Conservation (phyloP, 192 early-diverging fungal genomes). For the Rhizoclosmatium sp. region DNA sequence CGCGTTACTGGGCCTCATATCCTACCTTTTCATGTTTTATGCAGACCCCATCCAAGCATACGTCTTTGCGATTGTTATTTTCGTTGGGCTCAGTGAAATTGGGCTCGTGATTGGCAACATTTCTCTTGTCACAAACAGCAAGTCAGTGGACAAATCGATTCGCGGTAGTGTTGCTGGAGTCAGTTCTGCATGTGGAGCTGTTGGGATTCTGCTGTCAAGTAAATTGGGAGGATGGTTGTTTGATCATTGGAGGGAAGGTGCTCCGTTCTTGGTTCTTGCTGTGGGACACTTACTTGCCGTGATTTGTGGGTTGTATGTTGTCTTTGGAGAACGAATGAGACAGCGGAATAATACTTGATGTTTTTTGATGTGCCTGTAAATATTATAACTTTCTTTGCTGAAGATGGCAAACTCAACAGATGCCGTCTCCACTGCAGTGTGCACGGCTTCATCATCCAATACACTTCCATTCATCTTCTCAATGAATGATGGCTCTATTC, state of each 20-base stretch:
- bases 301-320: too few relatives aligned
- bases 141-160: constrained; percentile 52
- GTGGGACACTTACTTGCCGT: constrained; percentile 31
- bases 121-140: constrained; percentile 60
- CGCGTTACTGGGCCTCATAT: constrained; percentile 12
- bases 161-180: constrained; percentile 72
- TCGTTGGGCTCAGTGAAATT: constrained; percentile 69
- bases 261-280: constrained; percentile 56
- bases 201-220: constrained; percentile 69
- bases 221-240: constrained; percentile 71
- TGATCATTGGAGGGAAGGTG: constrained; percentile 51
- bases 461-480: too few relatives aligned
- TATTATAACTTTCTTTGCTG: too few relatives aligned
- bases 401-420: too few relatives aligned
- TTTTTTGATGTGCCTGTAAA: too few relatives aligned
- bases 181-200: constrained; percentile 66
- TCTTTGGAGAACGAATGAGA: too few relatives aligned
- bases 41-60: constrained; percentile 50
- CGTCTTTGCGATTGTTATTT: constrained; percentile 51
- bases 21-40: constrained; percentile 52
- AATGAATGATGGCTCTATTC: too few relatives aligned
- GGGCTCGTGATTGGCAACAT: constrained; percentile 75
- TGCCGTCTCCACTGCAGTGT: too few relatives aligned
- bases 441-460: too few relatives aligned
- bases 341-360: too few relatives aligned